Conservation (phyloP, 176 grass and related monocot genomes). For the Cenchrus fungigraminus region DNA sequence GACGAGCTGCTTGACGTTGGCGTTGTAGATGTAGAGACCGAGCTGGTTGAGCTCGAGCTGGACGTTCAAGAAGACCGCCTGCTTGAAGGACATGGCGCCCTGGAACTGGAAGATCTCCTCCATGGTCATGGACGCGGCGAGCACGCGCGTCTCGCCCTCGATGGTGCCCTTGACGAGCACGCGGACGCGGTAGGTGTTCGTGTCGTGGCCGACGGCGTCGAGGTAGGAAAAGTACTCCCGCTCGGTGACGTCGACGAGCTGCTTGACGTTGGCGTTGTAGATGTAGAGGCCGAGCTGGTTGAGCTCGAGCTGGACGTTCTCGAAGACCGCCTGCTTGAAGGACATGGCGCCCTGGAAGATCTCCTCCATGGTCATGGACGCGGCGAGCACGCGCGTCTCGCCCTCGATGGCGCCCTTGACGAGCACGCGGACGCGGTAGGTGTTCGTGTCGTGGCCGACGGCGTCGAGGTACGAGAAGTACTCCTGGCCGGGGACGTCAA, state of each 20-base stretch:
- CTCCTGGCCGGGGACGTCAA: slow-evolving; percentile 51
- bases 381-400: slow-evolving; percentile 75
- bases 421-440: slow-evolving; percentile 73
- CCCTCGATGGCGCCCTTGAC: slow-evolving; percentile 84
- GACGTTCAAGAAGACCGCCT: slow-evolving; percentile 70
- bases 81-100: slow-evolving; percentile 73
- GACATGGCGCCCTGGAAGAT: slow-evolving; percentile 81
- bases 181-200: slow-evolving; percentile 68
- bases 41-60: slow-evolving; percentile 92
- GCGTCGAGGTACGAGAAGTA: too few relatives aligned
- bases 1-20: slow-evolving; percentile 88
- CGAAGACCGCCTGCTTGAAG: slow-evolving; percentile 72
- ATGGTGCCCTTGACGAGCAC: slow-evolving; percentile 80
- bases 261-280: slow-evolving; percentile 91
- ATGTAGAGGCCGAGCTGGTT: slow-evolving; percentile 88
- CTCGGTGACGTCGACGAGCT: slow-evolving; percentile 70
- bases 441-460: slow-evolving; percentile 57
- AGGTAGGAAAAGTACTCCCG: slow-evolving; percentile 94
- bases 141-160: slow-evolving; percentile 79
- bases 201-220: slow-evolving; percentile 66
- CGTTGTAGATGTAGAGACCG: slow-evolving; percentile 85
- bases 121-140: slow-evolving; percentile 78
- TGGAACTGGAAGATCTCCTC: slow-evolving; percentile 66
- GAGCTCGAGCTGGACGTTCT: slow-evolving; percentile 82
- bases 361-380: slow-evolving; percentile 80